Conservation (phyloP, 164 flowering plant species). For the Houttuynia cordata region DNA sequence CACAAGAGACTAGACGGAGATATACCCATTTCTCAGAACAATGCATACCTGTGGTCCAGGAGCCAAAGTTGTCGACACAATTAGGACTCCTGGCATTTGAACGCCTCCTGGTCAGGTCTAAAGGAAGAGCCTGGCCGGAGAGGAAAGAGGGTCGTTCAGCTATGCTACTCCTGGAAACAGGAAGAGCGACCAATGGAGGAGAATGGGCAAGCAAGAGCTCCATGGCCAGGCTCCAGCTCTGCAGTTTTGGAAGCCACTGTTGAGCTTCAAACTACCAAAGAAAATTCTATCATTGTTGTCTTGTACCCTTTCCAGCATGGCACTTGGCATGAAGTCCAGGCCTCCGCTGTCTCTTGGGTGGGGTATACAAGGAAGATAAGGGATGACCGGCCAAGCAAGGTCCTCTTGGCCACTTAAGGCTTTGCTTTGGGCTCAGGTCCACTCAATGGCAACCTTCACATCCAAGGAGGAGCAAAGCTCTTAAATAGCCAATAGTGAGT, state of each 20-base stretch:
- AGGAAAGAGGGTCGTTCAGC: conserved; percentile 13
- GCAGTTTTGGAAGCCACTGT: neutral
- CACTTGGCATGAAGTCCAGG: neutral
- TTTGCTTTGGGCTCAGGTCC: too few species aligned
- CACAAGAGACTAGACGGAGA: neutral
- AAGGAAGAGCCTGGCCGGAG: conserved; percentile 17
- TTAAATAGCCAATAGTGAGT: too few species aligned
- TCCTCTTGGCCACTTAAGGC: too few species aligned
- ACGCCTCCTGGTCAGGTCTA: conserved; percentile 16
- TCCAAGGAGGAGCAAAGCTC: too few species aligned
- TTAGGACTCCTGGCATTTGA: conserved; percentile 26
- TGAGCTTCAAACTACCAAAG: too few species aligned
- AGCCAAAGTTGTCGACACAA: conserved; percentile 26
- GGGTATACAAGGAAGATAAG: too few species aligned
- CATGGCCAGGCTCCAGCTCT: conserved; percentile 17
- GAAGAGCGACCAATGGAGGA: conserved; percentile 14
- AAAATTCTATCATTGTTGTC: neutral
- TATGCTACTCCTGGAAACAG: conserved; percentile 14
- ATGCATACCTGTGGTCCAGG: conserved; percentile 41
- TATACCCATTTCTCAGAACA: conserved; percentile 3
- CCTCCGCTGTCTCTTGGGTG: too few species aligned
- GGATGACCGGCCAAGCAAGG: too few species aligned
- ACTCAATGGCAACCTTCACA: too few species aligned
- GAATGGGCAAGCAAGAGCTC: conserved; percentile 25
- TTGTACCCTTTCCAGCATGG: conserved; percentile 4